A percentile compares a stretch with the other conserved stretches of the same genome.
These are phyloP conservation scores for Sporothrix protearum DNA, from an alignment of 2,329 filamentous ascomycete genomes.

Conservation along the genomic window DNA sequence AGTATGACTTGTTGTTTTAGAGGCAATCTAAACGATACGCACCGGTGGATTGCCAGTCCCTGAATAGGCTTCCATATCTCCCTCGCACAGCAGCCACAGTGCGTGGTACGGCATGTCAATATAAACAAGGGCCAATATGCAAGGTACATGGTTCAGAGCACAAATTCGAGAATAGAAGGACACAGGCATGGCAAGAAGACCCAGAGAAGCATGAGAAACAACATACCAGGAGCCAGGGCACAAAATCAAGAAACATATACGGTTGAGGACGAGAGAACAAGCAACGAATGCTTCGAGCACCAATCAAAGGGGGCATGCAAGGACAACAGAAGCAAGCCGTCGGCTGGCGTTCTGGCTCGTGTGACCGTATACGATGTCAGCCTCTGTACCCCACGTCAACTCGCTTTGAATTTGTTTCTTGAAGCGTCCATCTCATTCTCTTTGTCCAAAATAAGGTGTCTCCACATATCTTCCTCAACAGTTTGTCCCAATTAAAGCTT, in stretches of 20 bases:
- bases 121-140: background rate
- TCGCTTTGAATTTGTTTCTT: background rate
- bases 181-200: background rate
- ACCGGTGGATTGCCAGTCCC: background rate
- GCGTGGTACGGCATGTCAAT: background rate
- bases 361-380: background rate
- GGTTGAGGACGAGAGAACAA: background rate
- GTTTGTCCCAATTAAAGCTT: background rate
- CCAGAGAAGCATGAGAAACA: background rate
- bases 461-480: background rate
- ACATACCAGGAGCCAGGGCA: background rate
- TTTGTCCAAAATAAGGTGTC: background rate
- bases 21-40: background rate
- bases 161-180: too few species aligned
- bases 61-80: background rate
- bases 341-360: background rate
- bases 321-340: background rate
- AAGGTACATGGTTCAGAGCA: background rate
- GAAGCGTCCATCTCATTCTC: background rate
- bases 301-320: background rate
- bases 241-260: background rate
- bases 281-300: background rate
- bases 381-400: background rate
- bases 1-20: background rate
- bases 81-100: constrained; percentile 5